phyloP scores from a whole-genome alignment of 345 rosid genomes.

The Moringa oleifera region DNA sequence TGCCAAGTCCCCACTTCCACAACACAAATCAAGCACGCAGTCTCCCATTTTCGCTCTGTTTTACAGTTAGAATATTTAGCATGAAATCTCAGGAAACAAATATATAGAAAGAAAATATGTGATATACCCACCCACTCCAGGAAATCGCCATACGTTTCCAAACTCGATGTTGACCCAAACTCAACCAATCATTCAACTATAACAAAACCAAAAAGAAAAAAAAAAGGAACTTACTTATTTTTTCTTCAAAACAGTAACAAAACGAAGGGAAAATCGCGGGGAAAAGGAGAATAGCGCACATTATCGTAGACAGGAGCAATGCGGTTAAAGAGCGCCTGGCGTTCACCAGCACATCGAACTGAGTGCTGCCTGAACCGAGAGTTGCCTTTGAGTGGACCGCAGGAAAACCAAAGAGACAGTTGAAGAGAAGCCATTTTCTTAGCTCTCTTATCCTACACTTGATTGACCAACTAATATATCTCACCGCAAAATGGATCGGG shows the following conservation, averaged over 20 bases:
- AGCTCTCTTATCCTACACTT: too few species aligned
- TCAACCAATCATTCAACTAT: conserved; percentile 76
- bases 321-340: conserved; percentile 60
- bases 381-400: conserved; percentile 2
- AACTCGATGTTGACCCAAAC: conserved; percentile 80
- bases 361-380: conserved; percentile 6
- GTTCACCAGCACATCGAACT: conserved; percentile 43
- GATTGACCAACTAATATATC: too few species aligned
- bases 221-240: background rate
- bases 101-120: background rate
- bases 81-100: background rate
- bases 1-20: conserved; percentile 87
- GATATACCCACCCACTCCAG: conserved; percentile 52
- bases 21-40: conserved; percentile 73
- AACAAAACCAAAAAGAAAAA: background rate
- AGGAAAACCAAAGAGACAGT: conserved; percentile 14
- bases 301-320: conserved; percentile 84
- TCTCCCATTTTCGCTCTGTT: conserved; percentile 69
- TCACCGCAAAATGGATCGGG: too few species aligned
- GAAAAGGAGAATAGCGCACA: conserved; percentile 18
- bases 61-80: conserved; percentile 3
- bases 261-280: background rate
- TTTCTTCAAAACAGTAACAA: too few species aligned
- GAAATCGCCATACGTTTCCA: conserved; percentile 89
- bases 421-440: conserved; percentile 34